Evolutionary conservation across 768 basidiomycete genomes (phyloP).

Genomic region (Butyriboletus loyo): DNA sequence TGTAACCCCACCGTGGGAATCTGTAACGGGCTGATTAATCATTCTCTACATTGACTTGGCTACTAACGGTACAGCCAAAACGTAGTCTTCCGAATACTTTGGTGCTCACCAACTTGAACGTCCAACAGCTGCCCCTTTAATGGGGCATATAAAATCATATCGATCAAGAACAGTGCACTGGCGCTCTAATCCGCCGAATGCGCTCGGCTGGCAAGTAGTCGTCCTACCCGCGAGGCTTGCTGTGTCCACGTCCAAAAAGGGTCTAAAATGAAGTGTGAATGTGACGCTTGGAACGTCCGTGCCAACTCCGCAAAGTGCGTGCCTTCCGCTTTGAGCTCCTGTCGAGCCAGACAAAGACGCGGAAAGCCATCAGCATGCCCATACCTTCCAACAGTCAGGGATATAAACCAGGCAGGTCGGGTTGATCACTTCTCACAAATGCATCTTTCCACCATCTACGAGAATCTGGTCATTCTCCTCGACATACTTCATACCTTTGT

Average conservation of each 20-base stretch:
- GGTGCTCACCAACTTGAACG: too few relatives aligned
- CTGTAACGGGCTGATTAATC: too few relatives aligned
- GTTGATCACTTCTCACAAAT: not conserved
- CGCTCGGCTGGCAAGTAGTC: not conserved
- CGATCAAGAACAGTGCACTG: not conserved
- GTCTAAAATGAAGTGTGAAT: not conserved
- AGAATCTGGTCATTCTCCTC: constrained; percentile 22
- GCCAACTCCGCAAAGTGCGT: not conserved
- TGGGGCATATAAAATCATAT: not conserved
- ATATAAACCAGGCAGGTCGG: constrained; percentile 11
- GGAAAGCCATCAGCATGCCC: not conserved
- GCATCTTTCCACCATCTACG: not conserved
- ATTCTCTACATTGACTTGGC: too few relatives aligned
- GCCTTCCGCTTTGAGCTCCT: constrained; percentile 9
- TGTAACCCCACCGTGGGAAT: not conserved
- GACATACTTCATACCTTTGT: not conserved
- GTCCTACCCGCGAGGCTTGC: not conserved
- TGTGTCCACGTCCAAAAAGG: not conserved
- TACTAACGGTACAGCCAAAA: too few relatives aligned
- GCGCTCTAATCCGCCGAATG: not conserved
- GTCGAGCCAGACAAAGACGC: not conserved
- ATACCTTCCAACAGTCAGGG: constrained; percentile 2
- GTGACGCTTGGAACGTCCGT: constrained; percentile 1
- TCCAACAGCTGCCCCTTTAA: not conserved
- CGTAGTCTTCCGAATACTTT: too few relatives aligned